These are phyloP conservation scores for Hypoxylon perforatum DNA, from an alignment of 495 filamentous ascomycete species.

Conservation along the genomic window DNA sequence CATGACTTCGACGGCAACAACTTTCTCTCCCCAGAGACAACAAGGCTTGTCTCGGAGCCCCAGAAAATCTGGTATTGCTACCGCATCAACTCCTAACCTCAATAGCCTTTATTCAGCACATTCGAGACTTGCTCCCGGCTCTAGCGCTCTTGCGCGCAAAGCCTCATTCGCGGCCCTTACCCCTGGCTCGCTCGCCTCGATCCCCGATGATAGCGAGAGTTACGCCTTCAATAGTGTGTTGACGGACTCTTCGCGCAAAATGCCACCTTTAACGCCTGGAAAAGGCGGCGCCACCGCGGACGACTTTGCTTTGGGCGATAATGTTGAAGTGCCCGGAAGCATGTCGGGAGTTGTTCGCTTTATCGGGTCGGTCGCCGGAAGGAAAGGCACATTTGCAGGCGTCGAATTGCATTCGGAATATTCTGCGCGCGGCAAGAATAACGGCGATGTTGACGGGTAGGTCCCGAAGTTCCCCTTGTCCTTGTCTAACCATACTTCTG, in stretches of 20 bases:
- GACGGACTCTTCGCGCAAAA: constrained; percentile 55
- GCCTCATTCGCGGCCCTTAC: constrained; percentile 72
- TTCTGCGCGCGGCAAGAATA: constrained; percentile 90
- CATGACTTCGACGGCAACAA: constrained; percentile 46
- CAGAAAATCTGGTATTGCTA: constrained; percentile 59
- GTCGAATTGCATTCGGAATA: constrained; percentile 88
- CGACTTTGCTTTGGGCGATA: constrained; percentile 79
- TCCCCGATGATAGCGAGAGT: constrained; percentile 69
- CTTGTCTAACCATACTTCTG: constrained; percentile 21
- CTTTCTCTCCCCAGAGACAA: constrained; percentile 37
- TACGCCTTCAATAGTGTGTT: constrained; percentile 66
- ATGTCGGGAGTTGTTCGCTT: constrained; percentile 94
- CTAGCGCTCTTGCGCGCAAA: constrained; percentile 69
- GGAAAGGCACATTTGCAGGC: constrained; percentile 92
- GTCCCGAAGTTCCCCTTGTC: constrained; percentile 43
- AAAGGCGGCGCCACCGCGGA: constrained; percentile 43
- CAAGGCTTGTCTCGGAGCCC: constrained; percentile 41
- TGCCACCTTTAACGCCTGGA: constrained; percentile 51
- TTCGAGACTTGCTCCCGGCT: constrained; percentile 53
- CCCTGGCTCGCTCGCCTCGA: constrained; percentile 66
- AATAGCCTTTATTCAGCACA: constrained; percentile 59
- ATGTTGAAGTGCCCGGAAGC: constrained; percentile 92
- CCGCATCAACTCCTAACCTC: constrained; percentile 69
- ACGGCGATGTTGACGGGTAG: constrained; percentile 95
- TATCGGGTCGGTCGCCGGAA: constrained; percentile 85